Evolutionary conservation across 2,329 filamentous ascomycete species (phyloP), one percentile per base, ranked within the genome.

Genomic region (Colletotrichum sp.): DNA sequence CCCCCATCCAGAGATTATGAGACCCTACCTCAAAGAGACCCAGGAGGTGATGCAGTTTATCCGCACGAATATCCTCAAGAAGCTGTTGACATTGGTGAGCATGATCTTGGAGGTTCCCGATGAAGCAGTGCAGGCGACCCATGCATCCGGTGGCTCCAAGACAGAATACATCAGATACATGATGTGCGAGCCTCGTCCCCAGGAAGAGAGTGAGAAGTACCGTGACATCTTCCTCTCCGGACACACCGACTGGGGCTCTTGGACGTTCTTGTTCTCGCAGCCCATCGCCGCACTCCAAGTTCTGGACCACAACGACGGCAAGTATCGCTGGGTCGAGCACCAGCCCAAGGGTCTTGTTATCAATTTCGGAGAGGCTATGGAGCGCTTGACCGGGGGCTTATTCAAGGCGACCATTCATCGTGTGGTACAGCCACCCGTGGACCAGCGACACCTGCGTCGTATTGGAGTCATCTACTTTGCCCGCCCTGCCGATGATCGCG

Each of bases 391-490:
- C 28, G 79, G 77, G 12, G 82, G 83, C 2, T 78, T 82, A 3
- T 80, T 82, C 77, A 80, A 80, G 65, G 80, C 81, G 5, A 82
- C 81, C 13, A 81, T 83, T 58, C 82, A 83, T 66, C 78, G 82
- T 15, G 81, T 83, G 2, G 76, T 82, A 1, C 73, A 77, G 38
- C 82, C 82, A 10, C 82, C 82, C 12, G 76, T 76, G n/a, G 85
- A 86, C 61, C 85, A 86, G 71, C 80, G 79, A 13, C 79, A 83
- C 57, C 80, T 81, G 8, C 79, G 82, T 57, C 81, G 85, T 8
- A 76, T 86, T 32, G 84, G 84, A 5, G 77, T 86, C 57, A 83
- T 85, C 52, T 86, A 86, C 75, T 86, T 86, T 66, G 81, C 85
- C 2, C 79, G 85, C 10, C 85, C 85, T 13, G 43, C 38, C 2